Percentiles rank a stretch among this genome's conserved stretches.
Evolutionary conservation across 106 monocot genomes (phyloP).

Genomic region (Posidonia australis): DNA sequence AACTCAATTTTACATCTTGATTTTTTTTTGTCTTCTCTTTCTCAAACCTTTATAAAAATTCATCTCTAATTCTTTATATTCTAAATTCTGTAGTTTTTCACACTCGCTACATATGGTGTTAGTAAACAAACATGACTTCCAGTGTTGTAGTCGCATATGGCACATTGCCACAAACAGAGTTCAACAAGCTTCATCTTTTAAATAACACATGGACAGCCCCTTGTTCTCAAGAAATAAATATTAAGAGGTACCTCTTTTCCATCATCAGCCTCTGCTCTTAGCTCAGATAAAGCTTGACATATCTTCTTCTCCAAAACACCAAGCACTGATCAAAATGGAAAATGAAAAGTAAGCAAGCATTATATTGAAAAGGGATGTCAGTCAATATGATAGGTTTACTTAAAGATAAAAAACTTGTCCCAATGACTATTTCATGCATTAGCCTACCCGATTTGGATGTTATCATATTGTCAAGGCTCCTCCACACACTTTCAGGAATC

Average conservation of each 20-base stretch:
- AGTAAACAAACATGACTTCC: too few relatives aligned
- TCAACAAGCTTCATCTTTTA: too few relatives aligned
- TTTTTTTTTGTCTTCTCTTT: too few relatives aligned
- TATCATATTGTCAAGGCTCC: conserved; percentile 48
- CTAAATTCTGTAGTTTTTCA: too few relatives aligned
- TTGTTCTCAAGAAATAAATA: too few relatives aligned
- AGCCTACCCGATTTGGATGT: conserved; percentile 49
- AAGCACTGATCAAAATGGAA: conserved; percentile 24
- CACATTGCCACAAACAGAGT: too few relatives aligned
- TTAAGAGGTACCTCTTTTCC: conserved; percentile 47
- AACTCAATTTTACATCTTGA: background rate
- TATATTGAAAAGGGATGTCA: background rate
- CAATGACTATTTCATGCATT: background rate
- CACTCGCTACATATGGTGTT: too few relatives aligned
- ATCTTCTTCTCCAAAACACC: conserved; percentile 54
- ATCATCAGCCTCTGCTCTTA: conserved; percentile 42
- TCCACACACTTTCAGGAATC: conserved; percentile 83
- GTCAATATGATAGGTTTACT: background rate
- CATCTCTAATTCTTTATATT: too few relatives aligned
- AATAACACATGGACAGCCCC: too few relatives aligned
- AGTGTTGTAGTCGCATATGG: too few relatives aligned
- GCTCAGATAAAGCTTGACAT: conserved; percentile 48
- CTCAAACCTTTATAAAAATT: too few relatives aligned
- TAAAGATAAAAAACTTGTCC: background rate
- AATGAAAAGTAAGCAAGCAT: background rate